Base-by-base conservation (phyloP, 805 yeast species). In the Teunomyces aglyptinius region DNA sequence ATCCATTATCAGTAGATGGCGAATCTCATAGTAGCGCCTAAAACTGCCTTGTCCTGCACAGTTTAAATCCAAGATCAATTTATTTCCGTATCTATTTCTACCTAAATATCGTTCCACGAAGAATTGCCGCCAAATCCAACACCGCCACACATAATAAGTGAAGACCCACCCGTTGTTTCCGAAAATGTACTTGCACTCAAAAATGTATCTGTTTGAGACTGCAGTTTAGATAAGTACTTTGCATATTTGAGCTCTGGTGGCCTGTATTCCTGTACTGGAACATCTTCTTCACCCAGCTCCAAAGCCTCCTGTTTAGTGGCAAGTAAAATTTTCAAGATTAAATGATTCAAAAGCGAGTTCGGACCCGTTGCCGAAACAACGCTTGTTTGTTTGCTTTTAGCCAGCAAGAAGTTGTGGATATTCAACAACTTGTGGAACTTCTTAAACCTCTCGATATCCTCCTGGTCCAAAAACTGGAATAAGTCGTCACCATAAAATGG, bases 401-500 rank as follows among this genome's bases (percentile, higher is more conserved):
- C 35, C 18, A 47, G 42, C 34, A 52, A 41, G 26, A 43, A 49
- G 48, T 43, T 49, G 39, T 49, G 49, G 41, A 52, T 44, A 20
- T 49, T 52, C 13, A 49, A 36, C 29, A 52, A 15, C 31, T 54
- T 45, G 38, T 60, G 59, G 43, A 64, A 58, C 41, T 52, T 49
- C 44, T 54, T 55, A 43, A 64, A 64, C 47, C 57, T 60, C 42
- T 55, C 58, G 12, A 57, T 50, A 7, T 65, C 70, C 12, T 49
- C 54, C 18, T 50, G 50, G 40, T 53, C 50, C 22, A 64, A 52
- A 48, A 58, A 53, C 35, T 53, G 49, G 40, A 65, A 54, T 33
- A 65, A 48, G 20, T 65, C 69, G 45, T 64, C 68, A 1, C 70
- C 70, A 47, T 65, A 65, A 45, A 65, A 65, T 31, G 50, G 51